phyloP scores from a whole-genome alignment of 257 asterid species.

The Solanum chmielewskii region DNA sequence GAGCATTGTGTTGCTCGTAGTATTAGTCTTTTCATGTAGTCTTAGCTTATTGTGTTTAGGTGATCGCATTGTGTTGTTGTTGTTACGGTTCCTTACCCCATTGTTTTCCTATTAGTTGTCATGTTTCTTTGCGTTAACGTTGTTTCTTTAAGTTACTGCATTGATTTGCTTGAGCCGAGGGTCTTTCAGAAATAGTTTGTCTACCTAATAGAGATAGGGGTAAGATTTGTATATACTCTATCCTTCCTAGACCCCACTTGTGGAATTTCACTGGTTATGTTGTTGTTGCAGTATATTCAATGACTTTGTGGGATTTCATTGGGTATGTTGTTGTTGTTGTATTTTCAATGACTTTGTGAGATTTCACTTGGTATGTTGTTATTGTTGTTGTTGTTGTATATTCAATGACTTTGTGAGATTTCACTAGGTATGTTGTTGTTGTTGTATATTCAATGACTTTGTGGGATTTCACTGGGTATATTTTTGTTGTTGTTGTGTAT shows the following conservation, averaged over 20 bases:
- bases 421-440: neutral
- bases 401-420: neutral
- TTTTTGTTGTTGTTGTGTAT: neutral
- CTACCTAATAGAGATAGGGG: neutral
- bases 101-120: neutral
- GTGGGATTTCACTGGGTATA: neutral
- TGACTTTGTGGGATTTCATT: neutral
- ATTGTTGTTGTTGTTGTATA: neutral
- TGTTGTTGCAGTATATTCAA: neutral
- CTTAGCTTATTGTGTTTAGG: neutral
- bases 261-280: neutral
- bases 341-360: neutral
- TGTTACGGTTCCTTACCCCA: neutral
- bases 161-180: neutral
- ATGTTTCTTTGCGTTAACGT: neutral
- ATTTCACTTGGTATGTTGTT: neutral
- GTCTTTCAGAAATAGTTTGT: neutral
- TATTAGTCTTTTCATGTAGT: neutral
- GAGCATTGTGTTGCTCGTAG: neutral
- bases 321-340: neutral
- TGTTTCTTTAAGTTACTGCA: neutral
- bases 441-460: neutral
- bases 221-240: neutral
- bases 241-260: neutral
- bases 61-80: neutral